Evolutionary conservation across 208 protist genomes (phyloP), one percentile per base, ranked within the genome.

Genomic region (Trypanosoma rangeli): DNA sequence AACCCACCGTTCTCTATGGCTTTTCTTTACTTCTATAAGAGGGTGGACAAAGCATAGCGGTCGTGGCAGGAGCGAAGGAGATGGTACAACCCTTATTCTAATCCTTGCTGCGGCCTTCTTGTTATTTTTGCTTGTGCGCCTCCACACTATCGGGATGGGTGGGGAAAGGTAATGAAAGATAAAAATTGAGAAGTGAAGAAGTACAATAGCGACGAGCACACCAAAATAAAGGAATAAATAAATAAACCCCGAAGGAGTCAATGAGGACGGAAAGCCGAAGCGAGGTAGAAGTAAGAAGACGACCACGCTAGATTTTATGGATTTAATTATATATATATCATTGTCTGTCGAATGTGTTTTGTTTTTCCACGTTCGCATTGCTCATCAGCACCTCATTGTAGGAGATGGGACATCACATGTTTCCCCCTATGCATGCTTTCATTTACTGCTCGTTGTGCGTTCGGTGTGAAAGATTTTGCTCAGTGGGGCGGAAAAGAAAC

Each of bases 21-120:
- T 3, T 95, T 94, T 35, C 42, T 98, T 48, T 98, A 98, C 76
- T 93, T 98, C 62, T 98, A 89, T 50, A 79, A 89, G 53, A 81
- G 93, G 54, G 54, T n/a, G 31, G 33, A n/a, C 13, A 48, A 70
- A 13, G 70, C n/a, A 58, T 29, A 33, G 24, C 15, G 29, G 46
- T 16, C 50, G 46, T 42, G 15, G 1, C 15, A 74, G 60, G 29
- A 46, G 9, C 39, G 24, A 22, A n/a, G 3, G 53, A 3, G 8
- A 9, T 55, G 24, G n/a, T 28, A n/a, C 16, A 12, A 26, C 54
- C 15, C 28, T 15, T 18, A 58, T 37, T 37, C 22, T 26, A 3
- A 2, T 26, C 24, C 24, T 53, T 53, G 8, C 15, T 10, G 42
- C 42, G 13, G 3, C 12, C 8, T 46, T 46, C 42, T 18, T 46